A percentile compares a stretch with the other conserved stretches of the same genome.
Evolutionary conservation across 345 rosid species (phyloP).

Genomic region (thale cress (Arabidopsis thaliana)): DNA sequence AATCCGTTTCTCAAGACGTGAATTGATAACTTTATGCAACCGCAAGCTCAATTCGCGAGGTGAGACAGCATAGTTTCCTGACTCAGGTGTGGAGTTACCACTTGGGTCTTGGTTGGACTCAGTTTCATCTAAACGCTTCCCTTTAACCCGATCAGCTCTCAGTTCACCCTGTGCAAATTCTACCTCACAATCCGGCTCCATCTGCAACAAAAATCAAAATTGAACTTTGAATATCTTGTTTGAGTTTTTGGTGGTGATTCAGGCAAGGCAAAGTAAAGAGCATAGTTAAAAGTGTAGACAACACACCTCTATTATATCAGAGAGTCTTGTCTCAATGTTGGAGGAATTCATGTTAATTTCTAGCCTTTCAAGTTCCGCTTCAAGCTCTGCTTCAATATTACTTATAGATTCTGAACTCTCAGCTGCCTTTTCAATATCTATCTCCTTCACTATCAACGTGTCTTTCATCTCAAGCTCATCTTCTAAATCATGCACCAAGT

Average conservation of each 20-base stretch:
- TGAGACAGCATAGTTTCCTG: conserved; percentile 74
- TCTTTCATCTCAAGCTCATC: conserved; percentile 92
- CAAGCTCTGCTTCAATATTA: conserved; percentile 93
- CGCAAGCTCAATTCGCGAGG: conserved; percentile 76
- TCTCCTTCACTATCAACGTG: conserved; percentile 31
- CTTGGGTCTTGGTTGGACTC: conserved; percentile 63
- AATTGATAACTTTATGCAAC: conserved; percentile 73
- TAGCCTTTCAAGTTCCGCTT: conserved; percentile 94
- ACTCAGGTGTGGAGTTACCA: conserved; percentile 57
- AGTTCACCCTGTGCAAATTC: conserved; percentile 73
- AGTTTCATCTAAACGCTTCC: conserved; percentile 41
- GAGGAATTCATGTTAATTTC: conserved; percentile 65
- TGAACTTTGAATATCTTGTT: conserved; percentile 12
- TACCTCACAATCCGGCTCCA: conserved; percentile 61
- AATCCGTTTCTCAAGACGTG: conserved; percentile 70
- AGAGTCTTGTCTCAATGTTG: conserved; percentile 50
- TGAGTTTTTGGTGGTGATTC: not conserved
- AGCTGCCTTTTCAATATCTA: conserved; percentile 51
- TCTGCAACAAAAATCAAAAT: conserved; percentile 46
- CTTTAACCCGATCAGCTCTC: conserved; percentile 43
- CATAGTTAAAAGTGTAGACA: conserved; percentile 9
- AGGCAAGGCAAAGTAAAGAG: conserved; percentile 19
- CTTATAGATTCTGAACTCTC: conserved; percentile 61
- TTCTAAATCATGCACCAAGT: conserved; percentile 84
- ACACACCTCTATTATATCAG: conserved; percentile 65